phyloP scores from a whole-genome alignment of 2,329 filamentous ascomycete genomes.

The Trichoderma sp. region DNA sequence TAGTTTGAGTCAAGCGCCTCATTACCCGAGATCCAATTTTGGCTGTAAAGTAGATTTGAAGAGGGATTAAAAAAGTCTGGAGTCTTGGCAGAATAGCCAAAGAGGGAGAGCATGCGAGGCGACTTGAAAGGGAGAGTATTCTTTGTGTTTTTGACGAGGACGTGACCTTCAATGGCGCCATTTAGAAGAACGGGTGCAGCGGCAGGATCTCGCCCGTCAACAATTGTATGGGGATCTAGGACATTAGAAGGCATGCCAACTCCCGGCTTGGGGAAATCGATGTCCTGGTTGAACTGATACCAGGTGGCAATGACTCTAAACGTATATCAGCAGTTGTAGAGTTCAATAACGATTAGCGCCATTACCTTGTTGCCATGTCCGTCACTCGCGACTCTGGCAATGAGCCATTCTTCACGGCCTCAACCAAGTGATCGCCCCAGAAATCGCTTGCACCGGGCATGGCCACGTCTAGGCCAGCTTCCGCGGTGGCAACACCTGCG shows the following conservation, averaged over 20 bases:
- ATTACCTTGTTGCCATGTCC: constrained; percentile 57
- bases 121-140: constrained; percentile 53
- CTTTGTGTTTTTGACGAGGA: constrained; percentile 61
- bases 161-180: constrained; percentile 62
- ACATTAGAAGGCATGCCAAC: constrained; percentile 52
- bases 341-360: background rate
- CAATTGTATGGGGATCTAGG: constrained; percentile 47
- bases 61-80: constrained; percentile 44
- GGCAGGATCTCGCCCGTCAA: constrained; percentile 54
- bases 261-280: constrained; percentile 46
- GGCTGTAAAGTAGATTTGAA: constrained; percentile 34
- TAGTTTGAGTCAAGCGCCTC: constrained; percentile 25
- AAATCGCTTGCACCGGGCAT: constrained; percentile 54
- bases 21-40: constrained; percentile 37
- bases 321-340: background rate
- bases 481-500: constrained; percentile 57
- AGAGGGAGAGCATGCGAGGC: constrained; percentile 55
- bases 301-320: constrained; percentile 50
- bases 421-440: constrained; percentile 54
- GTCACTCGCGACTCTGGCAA: constrained; percentile 54
- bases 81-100: constrained; percentile 57
- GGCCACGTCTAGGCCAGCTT: constrained; percentile 68
- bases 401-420: constrained; percentile 60
- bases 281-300: constrained; percentile 55
- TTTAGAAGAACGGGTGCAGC: constrained; percentile 44